phyloP scores from a whole-genome alignment of 441 rosid species.

The Biscutella laevigata region DNA sequence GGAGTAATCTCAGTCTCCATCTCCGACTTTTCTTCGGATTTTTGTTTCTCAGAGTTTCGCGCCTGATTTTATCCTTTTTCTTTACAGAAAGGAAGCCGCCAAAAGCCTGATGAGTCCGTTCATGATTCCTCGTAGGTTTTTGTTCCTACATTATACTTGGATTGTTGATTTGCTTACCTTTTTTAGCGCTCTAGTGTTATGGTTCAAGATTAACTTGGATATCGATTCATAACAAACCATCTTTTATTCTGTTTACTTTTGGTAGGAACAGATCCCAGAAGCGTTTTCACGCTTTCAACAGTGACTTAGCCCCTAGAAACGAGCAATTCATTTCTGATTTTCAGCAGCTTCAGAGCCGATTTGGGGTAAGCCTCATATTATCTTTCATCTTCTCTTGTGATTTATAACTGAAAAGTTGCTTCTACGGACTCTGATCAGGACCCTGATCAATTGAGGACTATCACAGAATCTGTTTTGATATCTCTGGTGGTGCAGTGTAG shows the following conservation, averaged over 20 bases:
- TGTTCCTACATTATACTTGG: not conserved
- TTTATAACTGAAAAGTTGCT: not conserved
- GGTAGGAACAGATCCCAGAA: slow-evolving; percentile 74
- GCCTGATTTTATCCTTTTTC: not conserved
- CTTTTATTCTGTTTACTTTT: no score
- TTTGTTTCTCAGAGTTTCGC: not conserved
- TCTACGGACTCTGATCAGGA: slow-evolving; percentile 41
- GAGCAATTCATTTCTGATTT: slow-evolving; percentile 83
- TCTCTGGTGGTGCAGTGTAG: slow-evolving; percentile 69
- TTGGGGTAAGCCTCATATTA: slow-evolving; percentile 36
- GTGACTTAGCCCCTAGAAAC: slow-evolving; percentile 79
- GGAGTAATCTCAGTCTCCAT: slow-evolving; percentile 37
- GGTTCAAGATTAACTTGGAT: no score
- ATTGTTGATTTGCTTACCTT: not conserved
- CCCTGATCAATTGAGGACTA: slow-evolving; percentile 73
- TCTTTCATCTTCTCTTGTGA: not conserved
- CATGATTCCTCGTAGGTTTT: slow-evolving; percentile 76
- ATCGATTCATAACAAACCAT: no score
- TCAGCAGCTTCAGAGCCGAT: slow-evolving; percentile 72
- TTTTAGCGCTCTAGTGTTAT: not conserved
- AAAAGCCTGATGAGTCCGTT: slow-evolving; percentile 54
- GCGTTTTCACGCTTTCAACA: slow-evolving; percentile 70
- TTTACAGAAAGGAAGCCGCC: slow-evolving; percentile 59
- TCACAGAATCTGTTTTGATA: slow-evolving; percentile 77
- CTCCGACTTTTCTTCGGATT: not conserved